Percentiles rank a stretch among this genome's conserved stretches.
Evolutionary conservation across 2,329 filamentous ascomycete genomes (phyloP).

Genomic region (Aspergillus tubingensis): DNA sequence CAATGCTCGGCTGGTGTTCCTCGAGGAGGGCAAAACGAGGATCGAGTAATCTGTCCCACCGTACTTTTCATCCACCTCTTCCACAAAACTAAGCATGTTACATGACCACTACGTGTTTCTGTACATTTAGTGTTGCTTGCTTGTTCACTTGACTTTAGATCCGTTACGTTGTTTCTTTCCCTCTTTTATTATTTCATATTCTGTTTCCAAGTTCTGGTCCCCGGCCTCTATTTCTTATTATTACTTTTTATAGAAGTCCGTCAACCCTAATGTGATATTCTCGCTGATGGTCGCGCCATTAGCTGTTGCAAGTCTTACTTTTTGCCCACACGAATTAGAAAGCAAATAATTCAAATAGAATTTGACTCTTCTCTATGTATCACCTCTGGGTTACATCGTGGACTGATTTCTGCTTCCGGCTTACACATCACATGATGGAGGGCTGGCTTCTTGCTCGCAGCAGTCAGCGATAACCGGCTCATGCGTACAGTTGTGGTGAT

Average conservation of each 20-base stretch:
- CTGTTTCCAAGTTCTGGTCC: neutral
- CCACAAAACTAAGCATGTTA: neutral
- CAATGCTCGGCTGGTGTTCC: slow-evolving; percentile 75
- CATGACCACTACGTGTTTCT: neutral
- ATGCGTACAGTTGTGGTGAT: neutral
- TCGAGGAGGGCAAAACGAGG: slow-evolving; percentile 98
- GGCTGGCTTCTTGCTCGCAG: neutral
- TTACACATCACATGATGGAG: neutral
- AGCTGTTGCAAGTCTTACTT: neutral
- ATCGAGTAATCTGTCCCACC: slow-evolving; percentile 61
- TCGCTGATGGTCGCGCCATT: neutral
- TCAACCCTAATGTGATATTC: slow-evolving; percentile 8
- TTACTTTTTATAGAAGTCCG: slow-evolving; percentile 10
- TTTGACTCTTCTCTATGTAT: neutral
- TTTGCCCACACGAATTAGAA: neutral
- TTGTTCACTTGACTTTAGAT: neutral
- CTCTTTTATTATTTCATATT: slow-evolving; percentile 5
- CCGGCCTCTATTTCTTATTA: slow-evolving; percentile 5
- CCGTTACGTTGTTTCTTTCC: neutral
- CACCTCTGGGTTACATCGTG: no score
- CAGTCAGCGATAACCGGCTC: neutral
- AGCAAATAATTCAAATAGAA: neutral
- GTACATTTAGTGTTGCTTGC: neutral
- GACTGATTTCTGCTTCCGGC: neutral
- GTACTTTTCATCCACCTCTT: neutral